Percentiles rank a stretch among this genome's conserved stretches.
Evolutionary conservation across 306 rosid genomes (phyloP).

Genomic region (Lagenaria siceraria): DNA sequence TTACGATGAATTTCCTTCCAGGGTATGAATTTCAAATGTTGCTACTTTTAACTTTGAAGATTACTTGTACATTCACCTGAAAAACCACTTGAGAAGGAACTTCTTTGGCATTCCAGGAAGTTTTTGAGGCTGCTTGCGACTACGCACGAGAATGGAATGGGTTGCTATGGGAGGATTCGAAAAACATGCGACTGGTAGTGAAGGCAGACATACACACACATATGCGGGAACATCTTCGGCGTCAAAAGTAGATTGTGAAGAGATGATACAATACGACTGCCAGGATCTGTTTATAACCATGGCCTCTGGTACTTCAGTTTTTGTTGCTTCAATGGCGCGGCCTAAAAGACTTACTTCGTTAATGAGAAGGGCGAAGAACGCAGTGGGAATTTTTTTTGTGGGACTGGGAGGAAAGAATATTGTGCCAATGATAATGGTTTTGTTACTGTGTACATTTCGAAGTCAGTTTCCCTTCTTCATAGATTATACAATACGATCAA

Average conservation of each 20-base stretch:
- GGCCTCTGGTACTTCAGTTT: not conserved
- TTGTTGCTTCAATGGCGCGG: not conserved
- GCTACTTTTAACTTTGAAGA: not conserved
- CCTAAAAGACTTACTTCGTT: not conserved
- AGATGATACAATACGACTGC: not conserved
- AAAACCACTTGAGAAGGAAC: not conserved
- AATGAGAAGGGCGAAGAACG: not conserved
- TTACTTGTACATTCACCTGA: not conserved
- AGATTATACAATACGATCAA: not conserved
- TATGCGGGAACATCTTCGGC: slow-evolving; percentile 61
- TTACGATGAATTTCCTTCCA: slow-evolving; percentile 82
- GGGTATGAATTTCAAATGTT: slow-evolving; percentile 33
- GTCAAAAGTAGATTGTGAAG: slow-evolving; percentile 33
- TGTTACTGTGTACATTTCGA: not conserved
- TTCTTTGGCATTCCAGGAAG: slow-evolving; percentile 42
- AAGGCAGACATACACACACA: slow-evolving; percentile 53
- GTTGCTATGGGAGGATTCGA: slow-evolving; percentile 82
- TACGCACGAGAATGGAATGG: slow-evolving; percentile 74
- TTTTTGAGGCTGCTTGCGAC: slow-evolving; percentile 80
- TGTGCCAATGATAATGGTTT: not conserved
- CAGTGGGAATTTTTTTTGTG: not conserved
- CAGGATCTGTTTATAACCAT: not conserved
- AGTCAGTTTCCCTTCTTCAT: not conserved
- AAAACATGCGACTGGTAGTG: slow-evolving; percentile 73
- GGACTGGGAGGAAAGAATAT: not conserved